Evolutionary conservation across 139 green algal species (phyloP), one percentile per base, ranked within the genome.

Genomic region (Coelastrella sp.): DNA sequence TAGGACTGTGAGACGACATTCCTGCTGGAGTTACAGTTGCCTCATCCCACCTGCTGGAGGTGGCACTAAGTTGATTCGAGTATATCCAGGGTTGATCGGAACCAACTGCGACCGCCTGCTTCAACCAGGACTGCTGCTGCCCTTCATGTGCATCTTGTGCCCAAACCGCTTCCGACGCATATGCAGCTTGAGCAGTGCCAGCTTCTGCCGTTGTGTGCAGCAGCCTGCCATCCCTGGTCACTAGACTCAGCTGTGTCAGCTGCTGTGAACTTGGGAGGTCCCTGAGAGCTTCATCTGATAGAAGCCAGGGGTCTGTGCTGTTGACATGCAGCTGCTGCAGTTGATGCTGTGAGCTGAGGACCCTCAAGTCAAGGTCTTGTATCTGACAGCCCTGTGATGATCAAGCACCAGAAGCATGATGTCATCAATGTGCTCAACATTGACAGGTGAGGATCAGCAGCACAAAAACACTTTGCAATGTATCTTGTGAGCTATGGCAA

Each of bases 311-410:
- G n/a, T 82, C 75, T 8, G 27, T 15, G 7, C 37, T 7, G 2
- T 50, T 8, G 9, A 63, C n/a, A 8, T 82, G 75, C 53, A 82
- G 75, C 53, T 53, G 34, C 35, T 82, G 51, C 35, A 82, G 38
- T 35, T 82, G 51, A 11, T 57, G 34, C 53, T 71, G 35, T 1
- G 25, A 4, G 9, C 32, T n/a, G 11, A 82, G 75, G 23, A 17
- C 23, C 43, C 7, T 11, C 53, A 82, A 17, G 53, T 69, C 51
- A 25, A 21, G 34, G 19, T 59, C 75, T 17, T 45, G 15, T 2
- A 80, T 6, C 27, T 23, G 38, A 69, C 62, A 69, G 30, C 27
- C 8, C 62, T 41, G 62, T 40, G n/a, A n/a, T n/a, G n/a, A n/a
- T n/a, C n/a, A n/a, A n/a, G n/a, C n/a, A n/a, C n/a, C n/a, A n/a